phyloP scores from a whole-genome alignment of 2,329 filamentous ascomycete species.

The Trichoderma sp. region DNA sequence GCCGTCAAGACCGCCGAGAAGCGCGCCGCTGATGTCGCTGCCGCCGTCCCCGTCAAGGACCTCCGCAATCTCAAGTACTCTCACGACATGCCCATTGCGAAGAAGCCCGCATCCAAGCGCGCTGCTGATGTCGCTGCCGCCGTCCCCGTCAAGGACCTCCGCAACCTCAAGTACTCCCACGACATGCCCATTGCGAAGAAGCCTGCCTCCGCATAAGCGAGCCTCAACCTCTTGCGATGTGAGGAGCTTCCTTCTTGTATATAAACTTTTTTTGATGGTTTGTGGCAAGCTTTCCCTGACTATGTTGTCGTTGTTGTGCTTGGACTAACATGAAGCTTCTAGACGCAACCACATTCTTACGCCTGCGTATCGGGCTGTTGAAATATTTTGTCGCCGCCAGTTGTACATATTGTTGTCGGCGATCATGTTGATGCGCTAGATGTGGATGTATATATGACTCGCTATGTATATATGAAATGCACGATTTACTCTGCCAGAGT shows the following conservation, averaged over 20 bases:
- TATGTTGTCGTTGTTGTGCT: neutral
- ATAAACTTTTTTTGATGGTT: conserved; percentile 20
- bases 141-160: conserved; percentile 10
- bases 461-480: conserved; percentile 20
- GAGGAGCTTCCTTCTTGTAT: conserved; percentile 16
- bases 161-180: conserved; percentile 11
- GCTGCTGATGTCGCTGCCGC: neutral
- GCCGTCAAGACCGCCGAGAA: neutral
- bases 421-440: conserved; percentile 1
- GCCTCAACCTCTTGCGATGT: neutral
- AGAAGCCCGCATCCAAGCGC: neutral
- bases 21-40: neutral
- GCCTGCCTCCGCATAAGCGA: conserved; percentile 4
- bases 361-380: neutral
- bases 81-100: neutral
- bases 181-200: neutral
- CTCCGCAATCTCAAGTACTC: conserved; percentile 14
- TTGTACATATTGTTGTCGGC: conserved; percentile 17
- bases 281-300: neutral
- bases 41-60: conserved; percentile 3
- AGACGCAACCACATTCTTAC: conserved; percentile 4
- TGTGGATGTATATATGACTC: conserved; percentile 22
- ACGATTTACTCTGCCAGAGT: conserved; percentile 5
- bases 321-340: neutral
- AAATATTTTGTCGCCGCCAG: neutral